A percentile compares a stretch with the other conserved stretches of the same genome.
Evolutionary conservation across 2,329 filamentous ascomycete genomes (phyloP).

Genomic region (Neofusicoccum laricinum): DNA sequence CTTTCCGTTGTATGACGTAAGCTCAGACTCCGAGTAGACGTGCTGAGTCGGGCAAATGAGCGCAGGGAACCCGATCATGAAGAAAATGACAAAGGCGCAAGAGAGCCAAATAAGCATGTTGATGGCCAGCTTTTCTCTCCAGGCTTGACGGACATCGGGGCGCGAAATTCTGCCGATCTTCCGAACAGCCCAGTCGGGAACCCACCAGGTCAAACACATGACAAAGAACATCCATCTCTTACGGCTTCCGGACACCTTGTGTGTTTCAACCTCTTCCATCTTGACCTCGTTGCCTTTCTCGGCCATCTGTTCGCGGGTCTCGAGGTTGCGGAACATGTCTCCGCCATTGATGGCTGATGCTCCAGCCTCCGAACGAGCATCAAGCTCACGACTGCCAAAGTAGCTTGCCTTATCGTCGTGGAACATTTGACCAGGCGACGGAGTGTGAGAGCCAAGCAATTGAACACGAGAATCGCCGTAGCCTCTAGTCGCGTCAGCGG

Average conservation of each 20-base stretch:
- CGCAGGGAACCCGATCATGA: conserved; percentile 82
- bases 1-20: conserved; percentile 72
- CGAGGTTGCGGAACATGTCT: conserved; percentile 97
- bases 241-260: conserved; percentile 71
- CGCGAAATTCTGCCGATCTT: conserved; percentile 80
- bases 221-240: conserved; percentile 89
- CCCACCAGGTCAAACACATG: conserved; percentile 78
- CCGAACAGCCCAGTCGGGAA: conserved; percentile 81
- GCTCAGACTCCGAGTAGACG: conserved; percentile 76
- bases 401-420: conserved; percentile 78
- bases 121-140: conserved; percentile 97
- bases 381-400: conserved; percentile 75
- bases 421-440: conserved; percentile 59
- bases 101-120: conserved; percentile 94
- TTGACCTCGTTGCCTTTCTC: conserved; percentile 92
- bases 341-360: conserved; percentile 79
- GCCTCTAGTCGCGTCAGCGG: conserved; percentile 48
- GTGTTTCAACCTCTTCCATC: conserved; percentile 85
- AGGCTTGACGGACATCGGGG: conserved; percentile 87
- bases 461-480: conserved; percentile 61
- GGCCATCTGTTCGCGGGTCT: conserved; percentile 90
- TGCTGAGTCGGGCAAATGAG: conserved; percentile 90
- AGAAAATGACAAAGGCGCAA: conserved; percentile 76
- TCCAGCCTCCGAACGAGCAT: conserved; percentile 86
- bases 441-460: conserved; percentile 47